Conservation (phyloP, 345 rosid genomes). For the Melaleuca quinquenervia region DNA sequence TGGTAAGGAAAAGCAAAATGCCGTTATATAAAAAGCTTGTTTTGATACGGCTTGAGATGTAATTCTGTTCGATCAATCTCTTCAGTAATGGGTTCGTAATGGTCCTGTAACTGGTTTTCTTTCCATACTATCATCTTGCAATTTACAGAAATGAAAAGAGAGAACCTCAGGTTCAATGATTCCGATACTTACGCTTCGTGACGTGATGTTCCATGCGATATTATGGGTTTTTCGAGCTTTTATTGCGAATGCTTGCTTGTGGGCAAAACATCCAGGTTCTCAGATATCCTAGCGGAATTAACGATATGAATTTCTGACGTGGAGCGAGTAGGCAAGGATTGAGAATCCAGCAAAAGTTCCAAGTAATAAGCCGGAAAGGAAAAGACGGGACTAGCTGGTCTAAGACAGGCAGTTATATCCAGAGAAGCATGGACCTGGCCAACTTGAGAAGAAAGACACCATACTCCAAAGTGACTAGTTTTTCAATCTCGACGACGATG, state of each 20-base stretch:
- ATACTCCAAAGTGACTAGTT: neutral
- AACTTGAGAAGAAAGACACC: neutral
- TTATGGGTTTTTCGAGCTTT: neutral
- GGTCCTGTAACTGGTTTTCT: neutral
- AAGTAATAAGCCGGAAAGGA: neutral
- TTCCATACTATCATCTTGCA: neutral
- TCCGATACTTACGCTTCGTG: neutral
- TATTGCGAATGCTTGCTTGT: neutral
- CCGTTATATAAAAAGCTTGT: neutral
- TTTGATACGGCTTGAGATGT: neutral
- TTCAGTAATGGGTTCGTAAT: neutral
- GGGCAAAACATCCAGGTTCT: neutral
- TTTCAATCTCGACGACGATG: neutral
- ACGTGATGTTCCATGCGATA: neutral
- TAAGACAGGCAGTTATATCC: neutral
- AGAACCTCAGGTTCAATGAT: neutral
- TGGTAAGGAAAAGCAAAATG: neutral
- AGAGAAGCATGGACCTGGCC: neutral
- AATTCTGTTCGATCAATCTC: neutral
- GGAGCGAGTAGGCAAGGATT: neutral
- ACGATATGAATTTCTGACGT: neutral
- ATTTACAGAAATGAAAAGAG: neutral
- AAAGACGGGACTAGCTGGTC: neutral
- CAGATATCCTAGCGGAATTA: neutral
- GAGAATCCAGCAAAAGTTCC: neutral